Evolutionary conservation across 2,329 filamentous ascomycete genomes (phyloP), one percentile per base, ranked within the genome.

Genomic region (Microsporum audouinii): DNA sequence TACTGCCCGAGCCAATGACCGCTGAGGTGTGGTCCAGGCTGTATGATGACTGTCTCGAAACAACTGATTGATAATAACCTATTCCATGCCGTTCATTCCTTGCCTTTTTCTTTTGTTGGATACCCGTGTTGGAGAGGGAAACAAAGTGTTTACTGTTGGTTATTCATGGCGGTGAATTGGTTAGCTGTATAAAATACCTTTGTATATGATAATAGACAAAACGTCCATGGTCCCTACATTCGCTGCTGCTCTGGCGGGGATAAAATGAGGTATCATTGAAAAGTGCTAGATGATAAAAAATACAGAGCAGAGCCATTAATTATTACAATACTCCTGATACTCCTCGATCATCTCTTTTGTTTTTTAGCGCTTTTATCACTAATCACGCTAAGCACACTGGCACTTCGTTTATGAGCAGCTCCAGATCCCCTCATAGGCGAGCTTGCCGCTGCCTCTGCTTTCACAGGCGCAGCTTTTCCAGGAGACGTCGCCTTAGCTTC

Each of bases 371-470:
- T 79, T 70, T 80, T 80, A 61, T 89, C 86, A 71, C 87, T 90
- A 4, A 77, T 76, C 14, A 79, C 77, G 71, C 88, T 92, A 59
- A 95, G 72, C 36, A 91, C 88, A 71, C 89, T 95, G 0, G 89
- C 89, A 71, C 89, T 94, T 62, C 90, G 82, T 77, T 95, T 95
- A 65, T 88, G 86, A n/a, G 56, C 57, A 23, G 59, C 63, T 23
- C 51, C 60, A 45, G 57, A 43, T 58, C 14, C 57, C 55, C 23
- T 60, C 58, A 39, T 62, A 51, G 58, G 62, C 10, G 64, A 66
- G 3, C 31, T 27, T 10, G 31, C 43, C 7, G 34, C 49, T 10
- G 34, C 34, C 27, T 55, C 45, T 7, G 45, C 61, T 23, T 61
- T 61, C 2, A 58, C 60, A 33, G 61, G 27, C 4, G 33, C 49